phyloP scores from a whole-genome alignment of 306 rosid species.

The Prunus campanulata region DNA sequence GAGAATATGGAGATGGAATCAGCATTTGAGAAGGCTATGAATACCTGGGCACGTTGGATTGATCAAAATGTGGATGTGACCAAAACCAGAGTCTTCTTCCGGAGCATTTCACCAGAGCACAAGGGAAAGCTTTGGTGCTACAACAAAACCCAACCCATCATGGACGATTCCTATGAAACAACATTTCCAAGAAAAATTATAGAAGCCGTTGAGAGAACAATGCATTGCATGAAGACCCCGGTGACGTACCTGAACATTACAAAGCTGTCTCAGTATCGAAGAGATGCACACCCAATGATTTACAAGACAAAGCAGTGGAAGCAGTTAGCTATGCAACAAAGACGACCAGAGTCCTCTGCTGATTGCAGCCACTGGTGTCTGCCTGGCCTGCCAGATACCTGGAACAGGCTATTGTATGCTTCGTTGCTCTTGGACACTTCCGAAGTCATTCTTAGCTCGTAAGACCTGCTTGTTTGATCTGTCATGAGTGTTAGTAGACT shows the following conservation, averaged over 20 bases:
- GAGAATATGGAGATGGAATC: slow-evolving; percentile 23
- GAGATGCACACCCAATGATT: slow-evolving; percentile 34
- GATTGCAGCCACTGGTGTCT: slow-evolving; percentile 54
- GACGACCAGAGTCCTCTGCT: slow-evolving; percentile 5
- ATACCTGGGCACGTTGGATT: slow-evolving; percentile 44
- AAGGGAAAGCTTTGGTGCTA: slow-evolving; percentile 43
- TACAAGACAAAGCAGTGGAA: slow-evolving; percentile 22
- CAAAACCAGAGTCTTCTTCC: slow-evolving; percentile 32
- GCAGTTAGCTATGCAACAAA: slow-evolving; percentile 3
- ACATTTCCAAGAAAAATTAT: slow-evolving; percentile 7
- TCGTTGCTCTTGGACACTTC: slow-evolving; percentile 11
- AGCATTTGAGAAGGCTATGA: slow-evolving; percentile 38
- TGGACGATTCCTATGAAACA: slow-evolving; percentile 19
- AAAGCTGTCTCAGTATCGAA: slow-evolving; percentile 27
- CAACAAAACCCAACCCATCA: slow-evolving; percentile 25
- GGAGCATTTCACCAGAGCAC: slow-evolving; percentile 52
- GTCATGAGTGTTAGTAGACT: neutral
- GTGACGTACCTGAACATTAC: slow-evolving; percentile 46
- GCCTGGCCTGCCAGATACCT: slow-evolving; percentile 51
- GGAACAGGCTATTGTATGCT: slow-evolving; percentile 43
- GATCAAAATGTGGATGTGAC: slow-evolving; percentile 28
- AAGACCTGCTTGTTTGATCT: neutral
- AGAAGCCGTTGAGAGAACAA: slow-evolving; percentile 27
- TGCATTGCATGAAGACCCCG: slow-evolving; percentile 26
- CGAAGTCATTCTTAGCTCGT: slow-evolving; percentile 10